Conservation (phyloP, 2,329 filamentous ascomycete species). For the Neonectria magnoliae region DNA sequence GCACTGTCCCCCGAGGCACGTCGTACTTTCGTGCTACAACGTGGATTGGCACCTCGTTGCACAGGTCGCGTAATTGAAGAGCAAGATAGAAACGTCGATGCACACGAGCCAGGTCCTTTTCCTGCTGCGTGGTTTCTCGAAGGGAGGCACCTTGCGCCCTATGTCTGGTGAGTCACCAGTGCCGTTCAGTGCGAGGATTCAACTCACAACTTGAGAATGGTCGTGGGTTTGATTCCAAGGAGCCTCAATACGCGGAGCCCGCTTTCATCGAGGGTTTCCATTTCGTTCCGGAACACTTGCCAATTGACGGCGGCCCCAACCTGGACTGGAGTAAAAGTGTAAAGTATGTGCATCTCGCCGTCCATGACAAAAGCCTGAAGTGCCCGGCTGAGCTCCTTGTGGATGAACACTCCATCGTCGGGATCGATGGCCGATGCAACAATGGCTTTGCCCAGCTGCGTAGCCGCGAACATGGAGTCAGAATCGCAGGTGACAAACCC, state of each 20-base stretch:
- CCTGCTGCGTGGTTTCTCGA: constrained; percentile 69
- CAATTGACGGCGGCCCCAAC: constrained; percentile 70
- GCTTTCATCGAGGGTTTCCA: constrained; percentile 77
- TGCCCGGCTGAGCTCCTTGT: constrained; percentile 74
- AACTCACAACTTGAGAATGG: constrained; percentile 73
- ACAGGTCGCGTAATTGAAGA: constrained; percentile 80
- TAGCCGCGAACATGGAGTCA: constrained; percentile 66
- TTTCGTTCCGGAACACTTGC: constrained; percentile 76
- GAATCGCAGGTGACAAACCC: constrained; percentile 64
- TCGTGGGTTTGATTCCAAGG: constrained; percentile 73
- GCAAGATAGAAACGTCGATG: constrained; percentile 80
- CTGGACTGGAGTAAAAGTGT: constrained; percentile 80
- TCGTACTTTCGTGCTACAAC: constrained; percentile 76
- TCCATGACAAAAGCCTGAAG: constrained; percentile 81
- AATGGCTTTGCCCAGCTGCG: constrained; percentile 74
- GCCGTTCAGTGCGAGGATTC: not conserved
- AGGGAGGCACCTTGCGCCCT: constrained; percentile 75
- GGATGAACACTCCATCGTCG: constrained; percentile 78
- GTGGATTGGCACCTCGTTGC: constrained; percentile 79
- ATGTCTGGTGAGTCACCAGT: constrained; percentile 31
- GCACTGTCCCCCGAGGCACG: constrained; percentile 74
- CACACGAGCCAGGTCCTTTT: constrained; percentile 69
- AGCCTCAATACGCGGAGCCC: constrained; percentile 74
- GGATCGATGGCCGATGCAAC: constrained; percentile 78
- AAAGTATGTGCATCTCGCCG: constrained; percentile 82